A percentile compares a stretch with the other conserved stretches of the same genome.
phyloP scores from a whole-genome alignment of 2,329 filamentous ascomycete genomes.

The Paecilomyces sp. region DNA sequence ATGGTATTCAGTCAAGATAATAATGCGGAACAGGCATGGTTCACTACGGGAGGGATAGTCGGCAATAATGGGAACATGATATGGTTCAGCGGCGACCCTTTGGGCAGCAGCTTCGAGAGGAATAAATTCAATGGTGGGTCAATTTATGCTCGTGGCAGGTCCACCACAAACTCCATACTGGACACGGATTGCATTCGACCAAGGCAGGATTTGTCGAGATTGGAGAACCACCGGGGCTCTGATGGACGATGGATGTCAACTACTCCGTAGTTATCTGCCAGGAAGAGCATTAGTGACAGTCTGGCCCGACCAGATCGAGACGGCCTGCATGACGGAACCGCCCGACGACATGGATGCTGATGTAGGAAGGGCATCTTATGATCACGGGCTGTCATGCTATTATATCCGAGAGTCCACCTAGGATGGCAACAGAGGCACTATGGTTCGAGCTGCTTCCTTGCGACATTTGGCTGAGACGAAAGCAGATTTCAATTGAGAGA shows the following conservation, averaged over 20 bases:
- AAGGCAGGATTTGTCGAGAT: neutral
- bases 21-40: neutral
- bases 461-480: neutral
- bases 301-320: neutral
- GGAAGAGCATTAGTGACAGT: neutral
- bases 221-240: neutral
- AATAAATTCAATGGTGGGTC: neutral
- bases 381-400: neutral
- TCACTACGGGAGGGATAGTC: neutral
- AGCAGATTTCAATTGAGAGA: neutral
- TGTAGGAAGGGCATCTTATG: neutral
- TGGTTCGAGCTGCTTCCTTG: neutral
- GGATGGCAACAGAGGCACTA: neutral
- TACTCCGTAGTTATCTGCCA: neutral
- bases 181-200: neutral
- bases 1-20: neutral
- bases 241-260: neutral
- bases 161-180: neutral
- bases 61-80: neutral
- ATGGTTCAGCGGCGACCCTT: neutral
- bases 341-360: neutral
- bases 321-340: neutral
- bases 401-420: neutral
- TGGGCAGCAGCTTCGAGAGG: neutral
- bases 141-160: neutral